Evolutionary conservation across 306 rosid genomes (phyloP), one percentile per base, ranked within the genome.

Genomic region (Cucumis cinereus): DNA sequence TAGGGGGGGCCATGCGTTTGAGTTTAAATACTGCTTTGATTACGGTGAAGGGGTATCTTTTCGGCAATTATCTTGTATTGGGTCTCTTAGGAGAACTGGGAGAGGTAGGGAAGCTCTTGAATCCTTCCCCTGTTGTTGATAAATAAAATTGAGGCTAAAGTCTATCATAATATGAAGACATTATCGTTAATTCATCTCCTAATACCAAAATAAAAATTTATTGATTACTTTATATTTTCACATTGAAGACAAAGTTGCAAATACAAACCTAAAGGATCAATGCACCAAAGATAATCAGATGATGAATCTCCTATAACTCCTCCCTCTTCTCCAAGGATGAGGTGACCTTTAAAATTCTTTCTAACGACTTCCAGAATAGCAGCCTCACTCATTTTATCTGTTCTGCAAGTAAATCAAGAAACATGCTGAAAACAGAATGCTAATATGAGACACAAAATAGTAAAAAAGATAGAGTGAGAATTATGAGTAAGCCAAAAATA

Each of bases 281-380:
- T 89, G 93, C 95, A 94, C 97, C 99, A 94, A 70, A 94, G 93
- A 88, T 94, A 94, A 85, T 94, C 93, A 54, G 96, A 94, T 47
- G 95, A 74, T 75, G 91, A 77, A 33, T 94, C 92, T 83, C 99
- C 99, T 75, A 89, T 92, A 77, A 92, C 59, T 62, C 99, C 99
- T 73, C 96, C 99, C 88, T 94, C 99, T 85, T 94, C 99, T 76
- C 99, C 99, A 78, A 94, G 95, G 87, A 94, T 70, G 73, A 94
- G 97, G 79, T 94, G 99, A 79, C 89, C 91, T 52, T 68, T 63
- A 70, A 92, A 94, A 83, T 90, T 90, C 83, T 84, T 82, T 75
- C 77, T 86, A 82, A 94, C 88, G 41, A 90, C 90, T 57, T 89
- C 88, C 76, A 94, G 79, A 81, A 94, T 88, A 82, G 97, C 90